Base-by-base conservation (phyloP, 352 stramenopile species). In the Phytopythium ostracodes region DNA sequence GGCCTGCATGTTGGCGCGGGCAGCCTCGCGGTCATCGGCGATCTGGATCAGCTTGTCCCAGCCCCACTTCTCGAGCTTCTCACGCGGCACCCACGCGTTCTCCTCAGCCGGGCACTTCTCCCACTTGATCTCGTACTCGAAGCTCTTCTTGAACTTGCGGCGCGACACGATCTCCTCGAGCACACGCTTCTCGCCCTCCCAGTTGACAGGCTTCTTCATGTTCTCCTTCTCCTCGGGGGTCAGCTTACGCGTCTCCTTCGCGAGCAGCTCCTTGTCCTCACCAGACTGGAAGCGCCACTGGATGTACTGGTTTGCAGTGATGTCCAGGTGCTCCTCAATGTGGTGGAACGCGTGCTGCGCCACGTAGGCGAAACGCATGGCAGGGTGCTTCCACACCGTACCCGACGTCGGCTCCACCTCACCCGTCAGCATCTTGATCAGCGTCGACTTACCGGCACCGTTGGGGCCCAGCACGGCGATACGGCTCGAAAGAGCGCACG, bases 121-220 rank as follows among this genome's bases (percentile, higher is more conserved):
- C 87, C 96, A 98, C 87, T 98, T 98, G 53, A 98, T 83, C 80
- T 99, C 96, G 82, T 99, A 99, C 79, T 98, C 96, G 65, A 98
- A 90, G 53, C 83, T 87, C 69, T 97, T 97, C 65, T 91, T 97
- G 65, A 96, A 91, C 80, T 98, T 95, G 67, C 94, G 88, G 63
- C 96, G 92, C 67, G 89, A 91, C 44, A 94, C 77, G 58, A 97
- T 96, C 75, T 93, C 83, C 72, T 97, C 89, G n/a, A 96, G 74
- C 24, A 92, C 82, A 59, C 83, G 84, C 84, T 96, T 96, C 78
- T 96, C 84, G 27, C 83, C 84, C 63, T 97, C 94, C 83, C 96
- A 97, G 67, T 98, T 91, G 52, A 95, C 88, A n/a, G 92, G 96
- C 55, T 96, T 91, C 71, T 98, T 96, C 64, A 97, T 98, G 59